These are phyloP conservation scores for Dendrobium nobile DNA, from an alignment of 106 monocot genomes.

Conservation along the genomic window DNA sequence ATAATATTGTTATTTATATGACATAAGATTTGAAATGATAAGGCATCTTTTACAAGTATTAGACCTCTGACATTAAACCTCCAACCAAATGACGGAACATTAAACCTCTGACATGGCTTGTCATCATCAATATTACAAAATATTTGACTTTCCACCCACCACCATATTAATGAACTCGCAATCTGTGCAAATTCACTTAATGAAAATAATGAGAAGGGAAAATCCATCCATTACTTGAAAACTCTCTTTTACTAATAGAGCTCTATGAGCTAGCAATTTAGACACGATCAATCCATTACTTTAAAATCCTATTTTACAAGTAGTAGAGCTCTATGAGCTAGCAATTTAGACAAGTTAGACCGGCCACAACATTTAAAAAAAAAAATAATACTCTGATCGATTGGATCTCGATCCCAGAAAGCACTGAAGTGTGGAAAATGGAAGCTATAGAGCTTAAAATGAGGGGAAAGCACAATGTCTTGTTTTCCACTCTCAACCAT, in stretches of 20 bases:
- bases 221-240: too few relatives aligned
- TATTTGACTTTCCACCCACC: neutral
- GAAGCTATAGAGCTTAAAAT: neutral
- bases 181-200: neutral
- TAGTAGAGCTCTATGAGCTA: neutral
- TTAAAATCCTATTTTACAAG: neutral
- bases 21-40: too few relatives aligned
- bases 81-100: neutral
- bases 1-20: too few relatives aligned
- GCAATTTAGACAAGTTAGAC: neutral
- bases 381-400: neutral
- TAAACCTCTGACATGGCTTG: neutral
- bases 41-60: too few relatives aligned
- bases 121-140: neutral
- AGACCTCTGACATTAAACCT: too few relatives aligned
- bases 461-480: neutral
- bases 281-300: too few relatives aligned
- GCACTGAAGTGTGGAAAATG: neutral
- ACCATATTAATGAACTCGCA: neutral
- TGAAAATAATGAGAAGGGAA: neutral
- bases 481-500: neutral
- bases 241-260: too few relatives aligned
- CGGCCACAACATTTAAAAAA: neutral
- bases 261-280: too few relatives aligned
- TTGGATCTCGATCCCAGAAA: neutral